Evolutionary conservation across 805 yeast genomes (phyloP).

Genomic region (Komagataella kurtzmanii): DNA sequence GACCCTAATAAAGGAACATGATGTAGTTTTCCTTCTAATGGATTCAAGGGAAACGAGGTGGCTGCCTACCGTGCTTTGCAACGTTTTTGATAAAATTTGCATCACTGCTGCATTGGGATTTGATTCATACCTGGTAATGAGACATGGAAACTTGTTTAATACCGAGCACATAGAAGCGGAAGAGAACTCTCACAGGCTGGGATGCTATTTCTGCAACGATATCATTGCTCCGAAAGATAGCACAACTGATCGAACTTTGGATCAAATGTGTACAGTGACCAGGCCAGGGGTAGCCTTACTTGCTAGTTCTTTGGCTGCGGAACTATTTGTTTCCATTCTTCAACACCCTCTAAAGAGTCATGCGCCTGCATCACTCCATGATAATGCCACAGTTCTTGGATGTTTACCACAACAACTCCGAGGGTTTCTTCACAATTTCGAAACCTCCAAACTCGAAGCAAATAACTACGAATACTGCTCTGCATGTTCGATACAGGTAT

Average conservation of each 20-base stretch:
- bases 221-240: conserved; percentile 90
- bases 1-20: conserved; percentile 50
- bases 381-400: conserved; percentile 38
- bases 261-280: conserved; percentile 98
- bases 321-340: conserved; percentile 56
- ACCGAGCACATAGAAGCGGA: conserved; percentile 8
- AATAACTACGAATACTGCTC: conserved; percentile 73
- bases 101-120: conserved; percentile 92
- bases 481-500: conserved; percentile 62
- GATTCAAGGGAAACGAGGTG: conserved; percentile 95
- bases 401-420: conserved; percentile 81
- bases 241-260: conserved; percentile 75
- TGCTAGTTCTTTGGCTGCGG: conserved; percentile 83
- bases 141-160: conserved; percentile 55
- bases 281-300: conserved; percentile 89
- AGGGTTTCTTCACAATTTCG: conserved; percentile 64
- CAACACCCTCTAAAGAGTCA: conserved; percentile 46
- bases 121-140: conserved; percentile 85
- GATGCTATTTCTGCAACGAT: conserved; percentile 94
- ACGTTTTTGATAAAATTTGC: conserved; percentile 54
- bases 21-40: conserved; percentile 68
- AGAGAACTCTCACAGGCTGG: conserved; percentile 34
- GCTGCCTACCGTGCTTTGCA: conserved; percentile 85
- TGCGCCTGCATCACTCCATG: conserved; percentile 22
- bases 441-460: conserved; percentile 50